Percentiles rank a stretch among this genome's conserved stretches.
Conservation (phyloP, 148 eudicot genomes). For the Gaultheria prostrata region DNA sequence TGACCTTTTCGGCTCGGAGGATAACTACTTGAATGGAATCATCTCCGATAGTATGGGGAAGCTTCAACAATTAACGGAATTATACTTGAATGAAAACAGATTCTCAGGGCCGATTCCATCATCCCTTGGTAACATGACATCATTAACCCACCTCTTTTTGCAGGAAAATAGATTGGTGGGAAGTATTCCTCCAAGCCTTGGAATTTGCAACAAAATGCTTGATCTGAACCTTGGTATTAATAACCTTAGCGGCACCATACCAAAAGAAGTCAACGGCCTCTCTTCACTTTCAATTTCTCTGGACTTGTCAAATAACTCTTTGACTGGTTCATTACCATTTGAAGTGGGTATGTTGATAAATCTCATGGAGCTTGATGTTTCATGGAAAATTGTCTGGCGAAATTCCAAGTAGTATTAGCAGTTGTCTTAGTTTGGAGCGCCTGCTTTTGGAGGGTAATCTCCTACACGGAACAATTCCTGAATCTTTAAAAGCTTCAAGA, state of each 20-base stretch:
- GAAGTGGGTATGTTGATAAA: conserved; percentile 28
- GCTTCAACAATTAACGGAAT: conserved; percentile 6
- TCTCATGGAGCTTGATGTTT: conserved; percentile 20
- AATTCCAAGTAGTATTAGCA: conserved; percentile 30
- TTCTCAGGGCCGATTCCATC: conserved; percentile 31
- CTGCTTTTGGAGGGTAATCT: conserved; percentile 23
- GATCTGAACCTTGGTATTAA: conserved; percentile 23
- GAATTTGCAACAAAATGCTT: conserved; percentile 26
- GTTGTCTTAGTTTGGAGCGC: conserved; percentile 19
- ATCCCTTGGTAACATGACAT: conserved; percentile 22
- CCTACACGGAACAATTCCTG: conserved; percentile 32
- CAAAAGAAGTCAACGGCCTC: conserved; percentile 21
- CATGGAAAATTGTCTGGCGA: conserved; percentile 32
- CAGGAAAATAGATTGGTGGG: conserved; percentile 18
- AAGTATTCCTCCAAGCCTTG: conserved; percentile 24
- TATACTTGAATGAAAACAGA: conserved; percentile 15
- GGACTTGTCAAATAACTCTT: conserved; percentile 17
- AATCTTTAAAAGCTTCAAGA: conserved; percentile 21
- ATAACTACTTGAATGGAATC: not conserved
- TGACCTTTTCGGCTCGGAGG: not conserved
- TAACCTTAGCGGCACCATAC: conserved; percentile 28
- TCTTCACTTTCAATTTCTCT: conserved; percentile 21
- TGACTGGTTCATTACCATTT: conserved; percentile 30
- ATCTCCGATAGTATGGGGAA: conserved; percentile 12
- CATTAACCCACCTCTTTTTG: not conserved